A percentile compares a stretch with the other conserved stretches of the same genome.
These are phyloP conservation scores for Saturnispora mendoncae DNA, from an alignment of 805 yeast genomes.

Conservation along the genomic window DNA sequence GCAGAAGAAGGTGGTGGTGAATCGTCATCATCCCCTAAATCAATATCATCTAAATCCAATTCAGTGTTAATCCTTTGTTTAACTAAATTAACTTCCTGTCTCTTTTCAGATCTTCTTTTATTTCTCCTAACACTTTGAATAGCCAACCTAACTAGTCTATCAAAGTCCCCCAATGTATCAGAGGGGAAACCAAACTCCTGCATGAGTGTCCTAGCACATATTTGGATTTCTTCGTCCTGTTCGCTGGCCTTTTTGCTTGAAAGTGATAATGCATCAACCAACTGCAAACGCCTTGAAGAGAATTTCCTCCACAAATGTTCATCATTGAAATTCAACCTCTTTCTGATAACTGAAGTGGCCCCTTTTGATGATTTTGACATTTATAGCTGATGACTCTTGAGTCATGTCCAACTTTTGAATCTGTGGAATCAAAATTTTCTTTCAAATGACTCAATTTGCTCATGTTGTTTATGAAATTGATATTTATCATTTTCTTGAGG, in stretches of 20 bases:
- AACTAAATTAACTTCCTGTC: conserved; percentile 21
- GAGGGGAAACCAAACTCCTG: conserved; percentile 67
- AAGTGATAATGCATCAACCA: conserved; percentile 64
- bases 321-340: conserved; percentile 64
- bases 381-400: not conserved
- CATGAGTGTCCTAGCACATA: conserved; percentile 70
- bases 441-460: not conserved
- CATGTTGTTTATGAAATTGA: too few relatives aligned
- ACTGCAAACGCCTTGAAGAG: conserved; percentile 80
- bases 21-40: not conserved
- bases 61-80: conserved; percentile 1
- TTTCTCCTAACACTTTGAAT: conserved; percentile 89
- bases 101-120: conserved; percentile 54
- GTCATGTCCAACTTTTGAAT: not conserved
- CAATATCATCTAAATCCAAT: not conserved
- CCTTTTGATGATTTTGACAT: conserved; percentile 23
- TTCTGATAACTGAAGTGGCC: conserved; percentile 38
- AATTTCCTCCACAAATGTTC: conserved; percentile 83
- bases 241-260: conserved; percentile 76
- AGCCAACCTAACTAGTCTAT: conserved; percentile 85
- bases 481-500: too few relatives aligned
- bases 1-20: too few relatives aligned
- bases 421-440: not conserved
- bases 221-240: conserved; percentile 73
- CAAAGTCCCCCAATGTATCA: conserved; percentile 62